Base-by-base conservation (phyloP, 805 yeast genomes). In the Starmerella floris region DNA sequence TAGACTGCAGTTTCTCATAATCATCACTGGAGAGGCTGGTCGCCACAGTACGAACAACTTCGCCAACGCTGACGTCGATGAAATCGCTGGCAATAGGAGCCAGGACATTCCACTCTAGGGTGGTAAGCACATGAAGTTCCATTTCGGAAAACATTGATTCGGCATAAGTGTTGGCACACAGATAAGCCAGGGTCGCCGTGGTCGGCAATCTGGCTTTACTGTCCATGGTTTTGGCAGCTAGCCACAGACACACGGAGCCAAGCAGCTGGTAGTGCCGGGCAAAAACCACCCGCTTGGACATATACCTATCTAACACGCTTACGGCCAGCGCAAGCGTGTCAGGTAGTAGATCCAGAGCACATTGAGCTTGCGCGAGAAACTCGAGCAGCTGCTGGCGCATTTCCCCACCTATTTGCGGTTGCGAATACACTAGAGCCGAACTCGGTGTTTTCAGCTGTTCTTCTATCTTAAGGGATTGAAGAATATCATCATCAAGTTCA, bases 171-270 rank as follows among this genome's bases (percentile, higher is more conserved):
- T 69, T 69, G 37, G 83, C 82, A 63, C 94, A 82, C 51, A 82
- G 66, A 53, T 70, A 74, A 44, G 79, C 75, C 43, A 83, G 68
- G 56, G 83, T 93, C 26, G 71, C 65, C 40, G 82, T 68, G 50
- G 83, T 72, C 35, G 94, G 94, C 38, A 81, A 73, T 52, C 83
- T 68, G 45, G 76, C 74, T 56, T 91, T 72, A 57, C 77, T 77
- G 46, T 83, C 83, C 54, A 73, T 73, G n/a, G 77, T 69, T 60
- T 88, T 88, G 22, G 95, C 78, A 2, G 95, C 83, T 26, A 88
- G 72, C 96, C 97, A 88, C 28, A 88, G 65, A 47, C 95, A 83
- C 4, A 95, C 83, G 47, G 94, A 81, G 26, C 93, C 84, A 10
- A 88, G 88, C 41, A 88, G 69, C 61, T 87, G 95, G 48, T 83